Conservation (phyloP, 257 asterid species). For the Solanum habrochaites region DNA sequence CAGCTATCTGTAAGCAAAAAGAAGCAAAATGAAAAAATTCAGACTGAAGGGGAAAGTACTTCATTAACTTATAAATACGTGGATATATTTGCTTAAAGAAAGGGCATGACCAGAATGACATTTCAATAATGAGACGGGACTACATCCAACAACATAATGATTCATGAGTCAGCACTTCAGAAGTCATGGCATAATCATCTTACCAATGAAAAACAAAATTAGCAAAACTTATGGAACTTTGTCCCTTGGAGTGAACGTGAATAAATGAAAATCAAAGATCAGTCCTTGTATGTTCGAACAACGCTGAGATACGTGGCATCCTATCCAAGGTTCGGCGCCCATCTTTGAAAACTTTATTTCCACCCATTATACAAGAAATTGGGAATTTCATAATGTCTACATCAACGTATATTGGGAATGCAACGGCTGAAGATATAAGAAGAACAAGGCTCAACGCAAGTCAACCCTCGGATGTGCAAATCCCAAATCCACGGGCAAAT, state of each 20-base stretch:
- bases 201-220: neutral
- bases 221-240: neutral
- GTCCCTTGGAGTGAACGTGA: neutral
- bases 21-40: neutral
- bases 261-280: neutral
- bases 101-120: neutral
- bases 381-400: neutral
- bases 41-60: neutral
- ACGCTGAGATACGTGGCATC: neutral
- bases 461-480: neutral
- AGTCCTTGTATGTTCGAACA: neutral
- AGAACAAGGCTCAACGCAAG: neutral
- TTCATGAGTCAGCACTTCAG: neutral
- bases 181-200: neutral
- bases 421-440: neutral
- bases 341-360: neutral
- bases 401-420: neutral
- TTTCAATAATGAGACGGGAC: neutral
- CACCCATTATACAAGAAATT: neutral
- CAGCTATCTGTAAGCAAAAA: conserved; percentile 64
- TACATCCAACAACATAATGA: neutral
- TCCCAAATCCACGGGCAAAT: neutral
- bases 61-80: neutral
- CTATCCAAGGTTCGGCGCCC: neutral
- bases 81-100: neutral